Evolutionary conservation across 2,329 filamentous ascomycete genomes (phyloP).

Genomic region (Penicillium sp.): DNA sequence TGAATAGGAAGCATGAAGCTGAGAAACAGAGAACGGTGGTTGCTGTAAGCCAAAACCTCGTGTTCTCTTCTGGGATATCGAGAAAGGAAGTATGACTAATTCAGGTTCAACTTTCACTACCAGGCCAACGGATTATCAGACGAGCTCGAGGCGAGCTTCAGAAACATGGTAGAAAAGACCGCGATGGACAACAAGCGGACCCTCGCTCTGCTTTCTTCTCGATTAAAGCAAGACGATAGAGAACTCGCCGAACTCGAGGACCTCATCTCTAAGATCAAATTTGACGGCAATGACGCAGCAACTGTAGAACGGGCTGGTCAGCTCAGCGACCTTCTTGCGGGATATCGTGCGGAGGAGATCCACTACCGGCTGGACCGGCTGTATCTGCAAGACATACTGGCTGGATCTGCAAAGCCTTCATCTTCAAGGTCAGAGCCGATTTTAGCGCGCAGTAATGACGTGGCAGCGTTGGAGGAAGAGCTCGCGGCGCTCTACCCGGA

Average conservation of each 20-base stretch:
- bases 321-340: conserved; percentile 27
- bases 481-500: conserved; percentile 37
- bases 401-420: background rate
- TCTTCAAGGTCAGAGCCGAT: background rate
- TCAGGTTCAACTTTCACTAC: background rate
- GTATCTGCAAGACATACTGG: conserved; percentile 30
- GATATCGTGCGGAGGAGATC: conserved; percentile 33
- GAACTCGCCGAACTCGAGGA: conserved; percentile 27
- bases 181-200: conserved; percentile 29
- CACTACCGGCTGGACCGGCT: conserved; percentile 36
- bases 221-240: conserved; percentile 35
- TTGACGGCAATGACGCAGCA: conserved; percentile 24
- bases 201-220: conserved; percentile 27
- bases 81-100: conserved; percentile 6
- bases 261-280: conserved; percentile 24
- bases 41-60: conserved; percentile 22
- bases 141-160: conserved; percentile 29
- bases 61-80: too few species aligned
- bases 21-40: conserved; percentile 29
- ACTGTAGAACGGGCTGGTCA: conserved; percentile 24
- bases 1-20: conserved; percentile 32
- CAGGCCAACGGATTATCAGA: conserved; percentile 33
- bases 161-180: conserved; percentile 26
- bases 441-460: conserved; percentile 11
- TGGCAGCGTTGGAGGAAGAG: conserved; percentile 30